These are phyloP conservation scores for Psilocybe azurescens DNA, from an alignment of 768 basidiomycete species.

Conservation along the genomic window DNA sequence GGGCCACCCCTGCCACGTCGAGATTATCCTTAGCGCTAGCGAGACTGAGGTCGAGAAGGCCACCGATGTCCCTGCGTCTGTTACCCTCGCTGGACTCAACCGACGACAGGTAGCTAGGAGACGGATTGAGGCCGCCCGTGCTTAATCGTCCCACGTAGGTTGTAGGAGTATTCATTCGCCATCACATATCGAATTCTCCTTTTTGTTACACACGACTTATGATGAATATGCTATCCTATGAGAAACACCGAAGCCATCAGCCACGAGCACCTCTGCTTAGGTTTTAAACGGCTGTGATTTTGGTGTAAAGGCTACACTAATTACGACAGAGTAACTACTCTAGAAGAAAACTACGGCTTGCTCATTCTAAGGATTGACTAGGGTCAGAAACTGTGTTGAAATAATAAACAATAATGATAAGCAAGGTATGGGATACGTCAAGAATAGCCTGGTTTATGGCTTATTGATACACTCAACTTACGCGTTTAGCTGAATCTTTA, in stretches of 20 bases:
- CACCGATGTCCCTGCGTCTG: conserved; percentile 72
- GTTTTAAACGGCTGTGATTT: too few relatives aligned
- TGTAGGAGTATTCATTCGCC: conserved; percentile 7
- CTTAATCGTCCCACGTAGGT: conserved; percentile 34
- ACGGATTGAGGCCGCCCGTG: conserved; percentile 85
- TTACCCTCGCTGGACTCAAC: conserved; percentile 71
- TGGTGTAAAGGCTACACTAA: too few relatives aligned
- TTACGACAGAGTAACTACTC: too few relatives aligned
- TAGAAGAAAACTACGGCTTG: too few relatives aligned
- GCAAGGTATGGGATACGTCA: too few relatives aligned
- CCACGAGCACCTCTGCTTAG: too few relatives aligned
- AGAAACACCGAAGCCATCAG: not conserved
- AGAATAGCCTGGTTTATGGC: too few relatives aligned
- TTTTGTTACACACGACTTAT: conserved; percentile 7
- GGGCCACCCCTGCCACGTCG: conserved; percentile 96
- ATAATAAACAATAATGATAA: too few relatives aligned
- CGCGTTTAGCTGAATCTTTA: too few relatives aligned
- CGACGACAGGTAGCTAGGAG: conserved; percentile 86
- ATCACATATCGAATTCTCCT: conserved; percentile 8
- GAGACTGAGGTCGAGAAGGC: conserved; percentile 90
- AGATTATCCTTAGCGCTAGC: conserved; percentile 85
- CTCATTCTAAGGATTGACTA: too few relatives aligned
- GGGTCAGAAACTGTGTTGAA: too few relatives aligned
- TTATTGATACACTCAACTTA: too few relatives aligned
- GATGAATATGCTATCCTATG: not conserved